Base-by-base conservation (phyloP, 805 yeast genomes). In the Sugiyamaella chiloensis region DNA sequence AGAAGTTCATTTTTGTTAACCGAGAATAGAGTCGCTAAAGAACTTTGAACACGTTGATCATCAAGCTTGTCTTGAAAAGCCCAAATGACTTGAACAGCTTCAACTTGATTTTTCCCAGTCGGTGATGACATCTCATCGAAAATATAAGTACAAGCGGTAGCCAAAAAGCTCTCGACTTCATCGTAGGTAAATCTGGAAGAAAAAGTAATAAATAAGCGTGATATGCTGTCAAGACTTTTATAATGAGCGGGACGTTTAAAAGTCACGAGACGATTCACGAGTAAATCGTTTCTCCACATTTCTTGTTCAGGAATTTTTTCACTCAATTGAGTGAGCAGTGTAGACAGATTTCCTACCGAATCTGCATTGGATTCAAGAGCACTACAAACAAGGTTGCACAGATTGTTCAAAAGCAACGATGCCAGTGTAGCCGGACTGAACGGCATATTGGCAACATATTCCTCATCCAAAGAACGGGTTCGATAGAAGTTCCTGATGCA, bases 41-140 rank as follows among this genome's bases (percentile, higher is more conserved):
- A 85, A 1, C 95, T 91, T 57, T 89, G 95, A 21, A 89, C 74
- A 40, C 75, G 66, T 1, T 74, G 58, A 11, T 79, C 78, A 21
- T 76, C 71, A 16, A 73, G 67, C n/a, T 74, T 63, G 32, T 80
- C 82, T 43, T 68, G 67, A 1, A 91, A 65, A 4, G 73, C 70
- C 71, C 86, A 83, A 1, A 90, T 70, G 19, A 78, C 70, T 44
- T 76, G 78, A 1, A 85, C 86, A 0, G 85, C 74, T 56, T 86
- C 95, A 1, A 84, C 82, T 58, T 87, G 95, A 48, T 74, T 71
- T 40, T 67, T 66, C 2, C 81, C 80, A n/a, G 72, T 65, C 0
- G 75, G 69, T 7, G 74, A 73, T 29, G 68, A 58, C 43, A 86
- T 60, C 39, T 79, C 70, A 1, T 60, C 59, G 87, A 88, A 85